These are phyloP conservation scores for Microascus cirrosus DNA, from an alignment of 2,329 filamentous ascomycete genomes.

Conservation along the genomic window DNA sequence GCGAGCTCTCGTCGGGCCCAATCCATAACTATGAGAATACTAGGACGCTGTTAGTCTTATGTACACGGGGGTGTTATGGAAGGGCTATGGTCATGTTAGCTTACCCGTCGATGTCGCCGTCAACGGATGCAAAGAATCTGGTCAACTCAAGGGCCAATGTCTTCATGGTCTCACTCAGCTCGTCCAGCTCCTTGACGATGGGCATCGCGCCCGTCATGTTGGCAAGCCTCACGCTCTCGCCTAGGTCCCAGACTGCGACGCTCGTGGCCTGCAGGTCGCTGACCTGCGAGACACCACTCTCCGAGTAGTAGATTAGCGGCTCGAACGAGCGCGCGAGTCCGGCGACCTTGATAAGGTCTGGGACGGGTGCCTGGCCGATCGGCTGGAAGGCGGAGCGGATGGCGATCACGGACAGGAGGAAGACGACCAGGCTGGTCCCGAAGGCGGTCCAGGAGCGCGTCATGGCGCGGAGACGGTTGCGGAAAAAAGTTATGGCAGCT, in stretches of 20 bases:
- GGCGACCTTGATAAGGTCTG: slow-evolving; percentile 84
- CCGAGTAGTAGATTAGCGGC: slow-evolving; percentile 88
- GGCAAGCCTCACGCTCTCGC: slow-evolving; percentile 77
- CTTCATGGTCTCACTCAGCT: slow-evolving; percentile 76
- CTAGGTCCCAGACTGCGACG: slow-evolving; percentile 87
- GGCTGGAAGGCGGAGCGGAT: slow-evolving; percentile 60
- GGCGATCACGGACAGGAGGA: slow-evolving; percentile 53
- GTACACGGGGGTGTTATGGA: too few species aligned
- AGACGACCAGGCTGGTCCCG: slow-evolving; percentile 47
- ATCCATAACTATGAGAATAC: slow-evolving; percentile 89
- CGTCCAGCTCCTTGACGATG: slow-evolving; percentile 78
- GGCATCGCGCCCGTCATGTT: slow-evolving; percentile 85
- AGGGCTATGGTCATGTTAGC: too few species aligned
- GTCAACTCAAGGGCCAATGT: slow-evolving; percentile 76
- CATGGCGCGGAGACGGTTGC: slow-evolving; percentile 44
- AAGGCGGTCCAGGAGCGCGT: slow-evolving; percentile 62
- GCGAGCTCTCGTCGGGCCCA: slow-evolving; percentile 83
- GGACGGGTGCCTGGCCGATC: slow-evolving; percentile 49
- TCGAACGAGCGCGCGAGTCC: slow-evolving; percentile 85
- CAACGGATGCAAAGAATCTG: slow-evolving; percentile 85
- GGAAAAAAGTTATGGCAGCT: slow-evolving; percentile 53
- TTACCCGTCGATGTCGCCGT: slow-evolving; percentile 80
- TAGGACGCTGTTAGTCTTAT: slow-evolving; percentile 18
- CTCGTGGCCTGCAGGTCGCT: slow-evolving; percentile 83
- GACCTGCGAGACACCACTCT: slow-evolving; percentile 77